A percentile compares a stretch with the other conserved stretches of the same genome.
Conservation (phyloP, 1,284 basidiomycete genomes). For the Ceratobasidium sp. region DNA sequence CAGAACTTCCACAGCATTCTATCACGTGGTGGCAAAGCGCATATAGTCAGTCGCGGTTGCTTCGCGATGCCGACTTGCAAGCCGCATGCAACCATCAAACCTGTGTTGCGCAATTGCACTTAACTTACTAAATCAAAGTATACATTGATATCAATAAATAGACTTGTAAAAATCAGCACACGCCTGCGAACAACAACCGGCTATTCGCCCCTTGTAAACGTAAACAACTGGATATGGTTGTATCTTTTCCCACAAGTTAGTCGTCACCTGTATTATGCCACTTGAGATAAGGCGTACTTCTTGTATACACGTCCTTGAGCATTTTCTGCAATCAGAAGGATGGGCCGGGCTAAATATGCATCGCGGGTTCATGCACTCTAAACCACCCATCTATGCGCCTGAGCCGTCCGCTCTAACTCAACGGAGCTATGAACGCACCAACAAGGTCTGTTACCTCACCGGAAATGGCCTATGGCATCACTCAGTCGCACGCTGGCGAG, state of each 20-base stretch:
- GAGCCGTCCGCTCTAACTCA: too few species aligned
- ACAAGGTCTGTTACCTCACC: constrained; percentile 1
- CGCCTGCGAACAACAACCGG: neutral
- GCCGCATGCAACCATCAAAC: constrained; percentile 1
- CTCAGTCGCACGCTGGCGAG: neutral
- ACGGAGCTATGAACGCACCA: neutral
- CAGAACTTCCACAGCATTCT: too few species aligned
- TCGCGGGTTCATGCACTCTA: constrained; percentile 4
- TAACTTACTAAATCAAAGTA: neutral
- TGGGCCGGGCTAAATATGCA: constrained; percentile 2
- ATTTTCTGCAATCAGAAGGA: neutral
- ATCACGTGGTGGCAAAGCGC: constrained; percentile 16
- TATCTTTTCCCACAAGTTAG: neutral
- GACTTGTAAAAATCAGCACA: neutral
- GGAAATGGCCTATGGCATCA: neutral
- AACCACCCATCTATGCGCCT: neutral
- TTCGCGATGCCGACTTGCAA: neutral
- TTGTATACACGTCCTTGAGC: neutral
- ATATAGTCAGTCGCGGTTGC: constrained; percentile 11
- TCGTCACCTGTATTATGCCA: neutral
- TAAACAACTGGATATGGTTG: neutral
- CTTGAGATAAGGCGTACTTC: neutral
- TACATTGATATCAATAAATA: neutral
- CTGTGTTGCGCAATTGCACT: too few species aligned
- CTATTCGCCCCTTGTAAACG: neutral